These are phyloP conservation scores for Ricinus communis DNA, from an alignment of 345 rosid species.

Conservation along the genomic window DNA sequence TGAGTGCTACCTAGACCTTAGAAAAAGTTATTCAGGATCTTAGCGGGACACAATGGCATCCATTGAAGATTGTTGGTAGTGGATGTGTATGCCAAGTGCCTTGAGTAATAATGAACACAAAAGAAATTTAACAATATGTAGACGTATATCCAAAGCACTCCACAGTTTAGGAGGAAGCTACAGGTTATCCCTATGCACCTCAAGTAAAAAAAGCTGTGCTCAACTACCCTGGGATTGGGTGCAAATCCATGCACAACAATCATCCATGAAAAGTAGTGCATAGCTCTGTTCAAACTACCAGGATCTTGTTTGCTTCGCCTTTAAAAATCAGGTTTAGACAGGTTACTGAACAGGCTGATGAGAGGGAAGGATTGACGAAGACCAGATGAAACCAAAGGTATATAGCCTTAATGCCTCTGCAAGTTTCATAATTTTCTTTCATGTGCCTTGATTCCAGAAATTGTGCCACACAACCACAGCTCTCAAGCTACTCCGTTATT, in stretches of 20 bases:
- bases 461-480: not conserved
- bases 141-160: not conserved
- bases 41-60: not conserved
- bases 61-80: not conserved
- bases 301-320: not conserved
- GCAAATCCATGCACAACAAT: too few species aligned
- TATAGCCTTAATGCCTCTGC: too few species aligned
- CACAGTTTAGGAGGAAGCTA: not conserved
- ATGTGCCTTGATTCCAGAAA: too few species aligned
- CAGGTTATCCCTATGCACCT: not conserved
- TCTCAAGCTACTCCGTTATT: not conserved
- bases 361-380: too few species aligned
- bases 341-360: not conserved
- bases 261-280: too few species aligned
- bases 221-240: too few species aligned
- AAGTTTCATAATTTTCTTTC: too few species aligned
- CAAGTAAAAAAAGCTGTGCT: too few species aligned
- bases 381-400: too few species aligned
- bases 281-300: too few species aligned
- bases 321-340: not conserved
- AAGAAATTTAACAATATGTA: not conserved
- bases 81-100: not conserved
- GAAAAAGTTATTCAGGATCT: not conserved
- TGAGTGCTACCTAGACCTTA: not conserved
- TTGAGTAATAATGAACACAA: not conserved